These are phyloP conservation scores for Hysterium pulicare DNA, from an alignment of 2,329 filamentous ascomycete genomes.

Conservation along the genomic window DNA sequence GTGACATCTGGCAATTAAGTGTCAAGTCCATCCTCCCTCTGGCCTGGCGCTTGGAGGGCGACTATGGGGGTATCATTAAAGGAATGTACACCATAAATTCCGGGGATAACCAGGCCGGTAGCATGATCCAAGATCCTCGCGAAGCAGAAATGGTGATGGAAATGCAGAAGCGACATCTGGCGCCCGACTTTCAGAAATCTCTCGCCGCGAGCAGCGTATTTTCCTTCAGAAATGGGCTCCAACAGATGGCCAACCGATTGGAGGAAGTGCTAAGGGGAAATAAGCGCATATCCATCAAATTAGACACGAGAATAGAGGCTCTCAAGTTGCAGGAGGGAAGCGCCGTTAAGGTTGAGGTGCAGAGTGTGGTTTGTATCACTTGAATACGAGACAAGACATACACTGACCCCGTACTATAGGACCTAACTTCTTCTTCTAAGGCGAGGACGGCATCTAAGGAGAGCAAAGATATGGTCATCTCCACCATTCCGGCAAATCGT, in stretches of 20 bases:
- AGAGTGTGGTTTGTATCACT: constrained; percentile 42
- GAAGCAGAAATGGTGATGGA: constrained; percentile 18
- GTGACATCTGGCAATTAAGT: constrained; percentile 79
- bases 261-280: constrained; percentile 34
- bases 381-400: not conserved
- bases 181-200: constrained; percentile 27
- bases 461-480: constrained; percentile 62
- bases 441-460: no score
- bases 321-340: constrained; percentile 45
- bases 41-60: constrained; percentile 48
- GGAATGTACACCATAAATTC: constrained; percentile 19
- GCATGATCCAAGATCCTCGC: constrained; percentile 10
- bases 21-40: constrained; percentile 60
- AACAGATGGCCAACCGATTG: constrained; percentile 37
- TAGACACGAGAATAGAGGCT: constrained; percentile 43
- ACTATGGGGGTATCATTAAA: constrained; percentile 30
- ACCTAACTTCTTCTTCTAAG: no score
- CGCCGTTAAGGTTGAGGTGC: constrained; percentile 24
- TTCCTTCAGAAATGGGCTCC: constrained; percentile 44
- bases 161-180: constrained; percentile 36
- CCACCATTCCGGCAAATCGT: constrained; percentile 53
- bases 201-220: constrained; percentile 38
- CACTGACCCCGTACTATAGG: no score
- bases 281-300: constrained; percentile 40
- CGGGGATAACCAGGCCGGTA: constrained; percentile 1